Base-by-base conservation (phyloP, 2,329 filamentous ascomycete genomes). In the Aspergillus piperis region DNA sequence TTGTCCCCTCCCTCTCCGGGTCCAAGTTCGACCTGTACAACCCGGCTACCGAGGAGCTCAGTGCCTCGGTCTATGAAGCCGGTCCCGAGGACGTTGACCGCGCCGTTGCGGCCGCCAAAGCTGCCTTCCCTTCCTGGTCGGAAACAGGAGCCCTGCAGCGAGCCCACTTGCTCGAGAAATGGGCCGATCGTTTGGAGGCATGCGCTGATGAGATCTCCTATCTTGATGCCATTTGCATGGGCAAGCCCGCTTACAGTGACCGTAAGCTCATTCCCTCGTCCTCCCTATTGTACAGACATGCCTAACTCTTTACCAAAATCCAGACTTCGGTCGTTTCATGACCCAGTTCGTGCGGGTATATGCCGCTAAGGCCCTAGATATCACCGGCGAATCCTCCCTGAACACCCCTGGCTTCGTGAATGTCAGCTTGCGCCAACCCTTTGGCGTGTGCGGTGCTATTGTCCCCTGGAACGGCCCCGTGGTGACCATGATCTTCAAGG, bases 381-480 rank as follows among this genome's bases (percentile, higher is more conserved):
- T 49, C 23, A 30, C 23, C 3, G 47, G 47, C 3, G 47, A 49
- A 25, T 30, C 54, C 8, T 49, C 41, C 11, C 32, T 57, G 8
- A 63, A 66, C 21, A 66, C 60, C 1, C 64, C 64, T 2, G 62
- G 61, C 6, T 64, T 61, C 54, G 52, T 68, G 2, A 67, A 66
- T 10, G 64, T 73, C 10, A 73, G 70, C 4, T 66, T 75, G 65
- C 67, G 69, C 4, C 66, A 66, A 32, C 73, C 72, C 3, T 68
- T 68, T 32, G 63, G 68, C 53, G 63, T 68, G 2, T 79, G 78
- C 0, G 84, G 77, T 2, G 78, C 76, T 10, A 86, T 87, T 53
- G 83, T 85, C 57, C 84, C 84, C 0, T 87, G 83, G 82, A 86
- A 86, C 64, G 77, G 74, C 0, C 77, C 83, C 1, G 25, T 64